Evolutionary conservation across 2,329 filamentous ascomycete genomes (phyloP).

Genomic region (Aspergillus sp.): DNA sequence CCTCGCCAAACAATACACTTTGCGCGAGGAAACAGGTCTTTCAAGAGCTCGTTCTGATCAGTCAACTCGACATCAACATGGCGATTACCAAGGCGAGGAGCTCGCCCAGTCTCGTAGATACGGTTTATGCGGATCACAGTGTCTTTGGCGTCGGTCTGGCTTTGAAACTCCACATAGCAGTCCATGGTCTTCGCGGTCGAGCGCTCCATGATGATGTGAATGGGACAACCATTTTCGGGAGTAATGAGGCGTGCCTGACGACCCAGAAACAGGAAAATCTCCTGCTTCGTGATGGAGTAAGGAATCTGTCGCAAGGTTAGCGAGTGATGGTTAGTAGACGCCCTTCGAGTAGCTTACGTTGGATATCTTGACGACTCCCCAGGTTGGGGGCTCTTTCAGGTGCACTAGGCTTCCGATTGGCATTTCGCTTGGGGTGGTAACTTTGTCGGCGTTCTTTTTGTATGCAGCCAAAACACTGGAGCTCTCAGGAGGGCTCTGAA

Average conservation of each 20-base stretch:
- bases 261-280: slow-evolving; percentile 54
- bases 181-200: slow-evolving; percentile 62
- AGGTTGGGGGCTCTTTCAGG: slow-evolving; percentile 24
- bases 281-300: slow-evolving; percentile 54
- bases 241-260: slow-evolving; percentile 46
- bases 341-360: slow-evolving; percentile 36
- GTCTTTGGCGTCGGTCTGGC: slow-evolving; percentile 42
- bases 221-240: slow-evolving; percentile 45
- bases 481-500: neutral
- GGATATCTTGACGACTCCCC: slow-evolving; percentile 41
- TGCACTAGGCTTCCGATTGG: slow-evolving; percentile 35
- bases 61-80: slow-evolving; percentile 52
- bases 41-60: slow-evolving; percentile 54
- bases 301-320: slow-evolving; percentile 47
- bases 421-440: slow-evolving; percentile 28
- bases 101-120: slow-evolving; percentile 39
- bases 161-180: slow-evolving; percentile 54
- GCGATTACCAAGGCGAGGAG: slow-evolving; percentile 53
- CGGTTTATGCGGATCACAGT: slow-evolving; percentile 44
- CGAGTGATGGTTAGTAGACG: neutral
- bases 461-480: slow-evolving; percentile 4
- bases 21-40: slow-evolving; percentile 56
- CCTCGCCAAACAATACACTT: slow-evolving; percentile 54
- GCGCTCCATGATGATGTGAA: slow-evolving; percentile 64
- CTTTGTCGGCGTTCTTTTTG: slow-evolving; percentile 18